Base-by-base conservation (phyloP, 2,329 filamentous ascomycete species). In the Cladosporium sp. region DNA sequence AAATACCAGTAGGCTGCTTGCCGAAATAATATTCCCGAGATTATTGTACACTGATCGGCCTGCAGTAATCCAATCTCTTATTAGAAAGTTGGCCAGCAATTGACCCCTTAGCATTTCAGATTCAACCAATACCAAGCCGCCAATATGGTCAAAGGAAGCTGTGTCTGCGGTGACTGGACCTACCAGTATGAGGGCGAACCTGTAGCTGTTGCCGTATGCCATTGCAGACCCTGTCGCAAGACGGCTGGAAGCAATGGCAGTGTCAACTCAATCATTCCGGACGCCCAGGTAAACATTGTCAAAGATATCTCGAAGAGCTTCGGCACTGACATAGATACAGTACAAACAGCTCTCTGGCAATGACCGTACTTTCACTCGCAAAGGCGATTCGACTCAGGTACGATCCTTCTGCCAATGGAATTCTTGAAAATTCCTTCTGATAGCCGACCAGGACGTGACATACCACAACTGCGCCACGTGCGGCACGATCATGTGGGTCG, bases 151-250 rank as follows among this genome's bases (percentile, higher is more conserved):
- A 74, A 74, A 67, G 75, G 75, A 67, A 72, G 71, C 38, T 77
- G 75, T 67, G 28, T 75, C 32, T 79, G 77, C 65, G 77, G 76
- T 18, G 74, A 76, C n/a, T 74, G 75, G 60, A 73, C 71, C 18
- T 78, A 78, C 65, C 70, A 77, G 63, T 74, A 76, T 58, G 68
- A 71, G 5, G 74, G 74, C 28, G 74, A 76, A 49, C 73, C 77
- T 47, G 59, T 57, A 12, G 71, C 66, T 12, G 70, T 72, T 18
- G 72, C 67, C 4, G 66, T 74, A 28, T 76, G 74, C 68, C 72
- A 76, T 55, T 77, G 75, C 63, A 63, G 70, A 26, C 76, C 75
- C 8, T 77, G 76, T 66, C 68, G 68, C 28, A 77, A 77, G 68
- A 55, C 51, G 3, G 61, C 61, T 7, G 75, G 75, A 14, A 68